Conservation (phyloP, 1,284 basidiomycete species). For the Pseudozyma hubeiensis region DNA sequence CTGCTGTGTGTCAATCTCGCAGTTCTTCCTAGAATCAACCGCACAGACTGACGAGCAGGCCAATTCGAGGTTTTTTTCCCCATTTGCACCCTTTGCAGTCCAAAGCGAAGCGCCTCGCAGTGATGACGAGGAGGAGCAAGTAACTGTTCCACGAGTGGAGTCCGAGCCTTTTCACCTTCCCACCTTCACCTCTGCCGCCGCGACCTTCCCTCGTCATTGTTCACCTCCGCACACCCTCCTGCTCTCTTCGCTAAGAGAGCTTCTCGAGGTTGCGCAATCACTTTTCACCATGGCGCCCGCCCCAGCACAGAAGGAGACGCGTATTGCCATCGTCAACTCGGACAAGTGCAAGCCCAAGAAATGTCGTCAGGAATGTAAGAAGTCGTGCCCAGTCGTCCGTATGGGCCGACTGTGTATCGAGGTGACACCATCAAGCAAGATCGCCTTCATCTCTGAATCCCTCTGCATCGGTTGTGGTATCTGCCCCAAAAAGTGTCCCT, state of each 20-base stretch:
- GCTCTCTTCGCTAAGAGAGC: constrained; percentile 12
- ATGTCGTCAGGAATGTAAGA: constrained; percentile 69
- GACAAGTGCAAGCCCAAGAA: constrained; percentile 69
- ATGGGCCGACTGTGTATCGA: constrained; percentile 67
- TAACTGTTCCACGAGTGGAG: constrained; percentile 1
- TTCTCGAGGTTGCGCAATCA: constrained; percentile 17
- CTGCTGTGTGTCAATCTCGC: background rate
- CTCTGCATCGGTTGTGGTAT: constrained; percentile 69
- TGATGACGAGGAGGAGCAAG: constrained; percentile 4
- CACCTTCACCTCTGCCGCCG: constrained; percentile 12
- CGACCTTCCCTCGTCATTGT: constrained; percentile 3
- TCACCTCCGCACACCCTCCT: constrained; percentile 2
- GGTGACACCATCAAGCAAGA: constrained; percentile 63
- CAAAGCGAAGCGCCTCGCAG: constrained; percentile 2
- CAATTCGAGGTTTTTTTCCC: background rate
- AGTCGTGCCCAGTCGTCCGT: constrained; percentile 67
- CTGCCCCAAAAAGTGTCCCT: constrained; percentile 68
- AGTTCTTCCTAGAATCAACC: background rate
- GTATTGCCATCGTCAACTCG: constrained; percentile 68
- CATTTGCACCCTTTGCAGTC: constrained; percentile 1
- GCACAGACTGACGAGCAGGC: constrained; percentile 5
- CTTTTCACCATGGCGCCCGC: constrained; percentile 46
- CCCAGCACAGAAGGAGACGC: constrained; percentile 62
- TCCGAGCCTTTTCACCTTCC: constrained; percentile 8
- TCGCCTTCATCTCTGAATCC: constrained; percentile 66